These are phyloP conservation scores for Fraxinus xanthoxyloides DNA, from an alignment of 305 asterid genomes.

Conservation along the genomic window DNA sequence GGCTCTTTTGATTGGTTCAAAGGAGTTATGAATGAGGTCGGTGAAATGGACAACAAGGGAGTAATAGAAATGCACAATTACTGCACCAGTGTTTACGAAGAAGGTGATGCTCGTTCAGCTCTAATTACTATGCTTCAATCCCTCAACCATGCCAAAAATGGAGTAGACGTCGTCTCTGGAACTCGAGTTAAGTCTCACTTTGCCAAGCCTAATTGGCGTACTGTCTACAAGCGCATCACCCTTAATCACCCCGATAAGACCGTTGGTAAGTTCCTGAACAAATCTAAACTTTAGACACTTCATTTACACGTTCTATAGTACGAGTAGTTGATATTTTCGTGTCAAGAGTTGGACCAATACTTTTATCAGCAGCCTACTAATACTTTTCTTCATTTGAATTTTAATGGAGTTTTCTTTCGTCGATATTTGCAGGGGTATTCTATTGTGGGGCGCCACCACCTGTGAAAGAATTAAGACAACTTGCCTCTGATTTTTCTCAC, in stretches of 20 bases:
- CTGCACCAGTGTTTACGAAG: slow-evolving; percentile 85
- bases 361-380: neutral
- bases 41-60: slow-evolving; percentile 61
- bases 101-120: slow-evolving; percentile 84
- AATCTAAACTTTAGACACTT: neutral
- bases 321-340: neutral
- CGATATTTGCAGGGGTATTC: slow-evolving; percentile 61
- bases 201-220: slow-evolving; percentile 85
- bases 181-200: slow-evolving; percentile 81
- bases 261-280: slow-evolving; percentile 51
- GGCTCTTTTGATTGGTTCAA: slow-evolving; percentile 90
- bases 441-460: slow-evolving; percentile 89
- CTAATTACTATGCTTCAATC: slow-evolving; percentile 79
- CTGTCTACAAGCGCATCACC: slow-evolving; percentile 73
- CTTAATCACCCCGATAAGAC: slow-evolving; percentile 62
- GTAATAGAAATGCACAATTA: slow-evolving; percentile 87
- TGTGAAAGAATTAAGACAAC: slow-evolving; percentile 66
- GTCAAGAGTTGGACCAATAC: neutral
- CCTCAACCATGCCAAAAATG: slow-evolving; percentile 76
- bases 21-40: slow-evolving; percentile 78
- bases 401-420: neutral
- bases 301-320: neutral
- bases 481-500: slow-evolving; percentile 77
- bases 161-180: slow-evolving; percentile 76
- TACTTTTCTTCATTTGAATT: neutral